phyloP scores from a whole-genome alignment of 192 early-diverging fungal genomes.

The Dissophora ornata region DNA sequence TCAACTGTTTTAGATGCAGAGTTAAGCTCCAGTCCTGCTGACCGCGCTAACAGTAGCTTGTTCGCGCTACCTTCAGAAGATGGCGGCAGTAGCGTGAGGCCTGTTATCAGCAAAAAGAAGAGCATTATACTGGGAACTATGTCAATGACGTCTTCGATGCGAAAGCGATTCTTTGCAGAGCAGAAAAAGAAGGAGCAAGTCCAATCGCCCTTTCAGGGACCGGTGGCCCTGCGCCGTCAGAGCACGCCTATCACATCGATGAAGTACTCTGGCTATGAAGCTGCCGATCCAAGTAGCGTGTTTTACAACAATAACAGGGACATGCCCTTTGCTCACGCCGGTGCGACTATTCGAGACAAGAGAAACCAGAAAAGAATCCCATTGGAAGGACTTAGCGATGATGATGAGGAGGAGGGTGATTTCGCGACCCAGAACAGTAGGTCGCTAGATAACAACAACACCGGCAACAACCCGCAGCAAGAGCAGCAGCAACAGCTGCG shows the following conservation, averaged over 20 bases:
- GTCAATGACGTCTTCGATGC: slow-evolving; percentile 45
- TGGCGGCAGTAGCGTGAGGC: neutral
- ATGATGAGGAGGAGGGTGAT: slow-evolving; percentile 14
- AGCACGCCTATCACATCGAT: slow-evolving; percentile 8
- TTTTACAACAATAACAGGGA: slow-evolving; percentile 3
- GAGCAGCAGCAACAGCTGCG: slow-evolving; percentile 20
- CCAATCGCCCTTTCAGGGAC: slow-evolving; percentile 4
- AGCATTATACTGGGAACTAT: slow-evolving; percentile 41
- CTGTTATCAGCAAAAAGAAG: slow-evolving; percentile 13
- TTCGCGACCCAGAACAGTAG: neutral
- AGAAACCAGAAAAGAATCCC: slow-evolving; percentile 9
- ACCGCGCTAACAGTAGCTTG: slow-evolving; percentile 2
- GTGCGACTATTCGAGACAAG: slow-evolving; percentile 16
- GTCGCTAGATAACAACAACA: neutral
- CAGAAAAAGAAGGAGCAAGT: slow-evolving; percentile 35
- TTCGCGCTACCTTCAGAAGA: slow-evolving; percentile 7
- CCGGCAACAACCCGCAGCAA: neutral
- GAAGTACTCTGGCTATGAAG: neutral
- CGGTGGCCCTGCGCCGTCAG: neutral
- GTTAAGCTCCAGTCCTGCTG: too few species aligned
- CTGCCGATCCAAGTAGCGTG: too few species aligned
- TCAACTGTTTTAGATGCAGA: neutral
- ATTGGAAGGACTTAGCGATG: slow-evolving; percentile 22
- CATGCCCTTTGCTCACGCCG: slow-evolving; percentile 7
- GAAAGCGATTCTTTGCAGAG: slow-evolving; percentile 47